Evolutionary conservation across 169 alveolate species (phyloP).

Genomic region (Theileria orientalis): DNA sequence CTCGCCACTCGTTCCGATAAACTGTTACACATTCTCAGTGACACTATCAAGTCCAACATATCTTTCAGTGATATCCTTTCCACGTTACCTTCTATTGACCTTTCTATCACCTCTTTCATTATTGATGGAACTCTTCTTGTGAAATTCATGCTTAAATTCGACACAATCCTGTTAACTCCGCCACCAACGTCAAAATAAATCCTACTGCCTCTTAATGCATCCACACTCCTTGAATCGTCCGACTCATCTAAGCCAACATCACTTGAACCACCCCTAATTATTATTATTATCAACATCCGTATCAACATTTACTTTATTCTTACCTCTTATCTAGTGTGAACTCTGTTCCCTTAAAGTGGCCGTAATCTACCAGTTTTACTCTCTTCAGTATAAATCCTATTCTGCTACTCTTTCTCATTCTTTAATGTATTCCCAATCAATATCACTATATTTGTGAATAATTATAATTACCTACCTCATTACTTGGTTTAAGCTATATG

Average conservation of each 20-base stretch:
- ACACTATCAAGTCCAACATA: not conserved
- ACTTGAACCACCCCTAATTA: not conserved
- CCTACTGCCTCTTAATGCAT: not conserved
- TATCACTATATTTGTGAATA: conserved; percentile 15
- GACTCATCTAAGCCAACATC: not conserved
- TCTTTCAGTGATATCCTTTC: not conserved
- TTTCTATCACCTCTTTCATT: not conserved
- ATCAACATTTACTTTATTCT: not conserved
- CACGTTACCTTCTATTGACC: not conserved
- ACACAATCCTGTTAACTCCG: not conserved
- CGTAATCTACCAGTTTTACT: conserved; percentile 10
- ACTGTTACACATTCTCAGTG: conserved; percentile 6
- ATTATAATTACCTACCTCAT: not conserved
- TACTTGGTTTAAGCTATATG: conserved; percentile 33
- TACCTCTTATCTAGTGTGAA: conserved; percentile 16
- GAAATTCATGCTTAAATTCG: not conserved
- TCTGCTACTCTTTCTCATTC: conserved; percentile 20
- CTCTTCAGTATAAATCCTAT: conserved; percentile 1
- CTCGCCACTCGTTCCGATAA: not conserved
- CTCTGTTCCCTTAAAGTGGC: conserved; percentile 43
- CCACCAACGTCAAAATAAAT: too few relatives aligned
- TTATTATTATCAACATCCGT: not conserved
- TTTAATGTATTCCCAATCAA: conserved; percentile 30
- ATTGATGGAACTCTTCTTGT: conserved; percentile 15
- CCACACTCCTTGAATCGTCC: not conserved